Base-by-base conservation (phyloP, 441 rosid species). In the Pelargonium australe region DNA sequence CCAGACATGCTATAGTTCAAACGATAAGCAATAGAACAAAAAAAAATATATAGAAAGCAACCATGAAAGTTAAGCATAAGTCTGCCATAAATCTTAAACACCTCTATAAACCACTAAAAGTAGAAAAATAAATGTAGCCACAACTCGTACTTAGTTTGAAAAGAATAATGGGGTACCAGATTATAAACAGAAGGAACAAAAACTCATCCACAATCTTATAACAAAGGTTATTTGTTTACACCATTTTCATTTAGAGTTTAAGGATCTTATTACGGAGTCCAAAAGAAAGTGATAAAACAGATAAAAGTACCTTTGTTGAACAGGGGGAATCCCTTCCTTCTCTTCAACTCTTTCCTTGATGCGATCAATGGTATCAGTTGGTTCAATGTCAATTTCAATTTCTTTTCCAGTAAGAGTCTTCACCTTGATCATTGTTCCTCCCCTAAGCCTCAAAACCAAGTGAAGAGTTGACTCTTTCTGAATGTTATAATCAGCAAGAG, bases 241-340 rank as follows among this genome's bases (percentile, higher is more conserved):
- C 5, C n/a, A 12, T 2, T 11, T 13, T 47, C 13, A 25, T 25
- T 25, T 25, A 25, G 14, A 12, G 13, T 2, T 47, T 47, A 12
- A 47, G 13, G 13, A 12, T 10, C 11, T 44, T 44, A 44, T 44
- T 7, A 7, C 5, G 12, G 8, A 44, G 49, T 44, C 7, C 3
- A 41, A 41, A 44, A 2, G 12, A 44, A 49, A 0, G n/a, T 3
- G 57, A 49, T 13, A 3, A 13, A 49, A 12, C 14, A 49, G 57
- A 49, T 49, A 13, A 4, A 49, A 13, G 57, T 12, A 89, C 97
- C 98, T 88, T 78, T 93, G 98, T 81, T 93, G 98, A 44, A 94
- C 96, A 7, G 96, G 98, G 73, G 98, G 98, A 75, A 94, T 94
- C 65, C 98, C 98, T 81, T 93, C 96, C 81, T 94, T 91, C 84